A percentile compares a stretch with the other conserved stretches of the same genome.
phyloP scores from a whole-genome alignment of 2,329 filamentous ascomycete species.

The Epichloe sylvatica region DNA sequence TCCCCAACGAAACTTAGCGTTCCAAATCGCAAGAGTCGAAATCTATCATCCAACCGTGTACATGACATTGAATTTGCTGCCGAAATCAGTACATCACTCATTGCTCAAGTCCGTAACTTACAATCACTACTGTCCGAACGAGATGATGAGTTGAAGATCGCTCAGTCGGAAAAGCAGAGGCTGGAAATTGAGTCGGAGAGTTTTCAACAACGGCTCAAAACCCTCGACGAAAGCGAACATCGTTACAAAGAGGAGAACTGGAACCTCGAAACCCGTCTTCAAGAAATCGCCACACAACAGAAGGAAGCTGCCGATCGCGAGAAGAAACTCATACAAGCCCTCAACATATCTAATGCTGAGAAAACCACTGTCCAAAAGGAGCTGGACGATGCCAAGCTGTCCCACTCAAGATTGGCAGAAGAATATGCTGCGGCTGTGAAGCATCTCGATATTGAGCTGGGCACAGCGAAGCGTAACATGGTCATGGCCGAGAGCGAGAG shows the following conservation, averaged over 20 bases:
- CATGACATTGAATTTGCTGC: conserved; percentile 98
- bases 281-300: conserved; percentile 61
- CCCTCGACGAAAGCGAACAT: conserved; percentile 84
- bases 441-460: conserved; percentile 78
- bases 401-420: conserved; percentile 64
- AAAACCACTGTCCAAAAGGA: conserved; percentile 71
- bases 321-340: conserved; percentile 60
- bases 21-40: conserved; percentile 75
- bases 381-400: conserved; percentile 75
- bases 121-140: conserved; percentile 75
- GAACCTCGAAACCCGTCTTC: conserved; percentile 85
- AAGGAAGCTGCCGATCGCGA: conserved; percentile 72
- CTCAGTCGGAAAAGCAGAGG: conserved; percentile 59
- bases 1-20: conserved; percentile 84
- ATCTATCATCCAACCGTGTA: conserved; percentile 74
- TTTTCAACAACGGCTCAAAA: conserved; percentile 65
- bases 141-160: conserved; percentile 68
- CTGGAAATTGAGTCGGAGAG: conserved; percentile 73
- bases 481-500: conserved; percentile 67
- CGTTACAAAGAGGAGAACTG: conserved; percentile 98
- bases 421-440: conserved; percentile 66
- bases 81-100: conserved; percentile 87
- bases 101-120: conserved; percentile 84
- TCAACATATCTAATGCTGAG: conserved; percentile 57
- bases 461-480: conserved; percentile 67